Evolutionary conservation across 495 filamentous ascomycete species (phyloP), one percentile per base, ranked within the genome.

Genomic region (Astrocystis sublimbata): DNA sequence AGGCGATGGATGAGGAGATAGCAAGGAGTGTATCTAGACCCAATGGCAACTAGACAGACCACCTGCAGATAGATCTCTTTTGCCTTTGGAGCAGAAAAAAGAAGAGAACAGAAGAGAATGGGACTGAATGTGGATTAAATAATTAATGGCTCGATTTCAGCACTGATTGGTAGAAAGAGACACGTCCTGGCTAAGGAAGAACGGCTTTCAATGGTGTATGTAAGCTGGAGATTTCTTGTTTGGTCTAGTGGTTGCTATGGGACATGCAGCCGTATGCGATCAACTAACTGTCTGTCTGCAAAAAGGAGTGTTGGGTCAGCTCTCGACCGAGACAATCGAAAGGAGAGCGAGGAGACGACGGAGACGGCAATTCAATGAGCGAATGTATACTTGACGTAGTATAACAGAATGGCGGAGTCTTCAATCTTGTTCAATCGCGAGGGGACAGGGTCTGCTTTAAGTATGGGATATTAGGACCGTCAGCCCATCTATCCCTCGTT

Each of bases 381-480:
- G 46, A 49, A 23, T 49, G 17, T 23, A 47, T n/a, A 24, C 8
- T 12, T 3, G 4, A n/a, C 4, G 30, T 17, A 55, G 21, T 6
- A 36, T 40, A 17, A 55, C 19, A 42, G 26, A 36, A 55, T 36
- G 36, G 36, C 52, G 52, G 52, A 55, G 52, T 41, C 31, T 21
- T 21, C 23, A 36, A 13, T 23, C 15, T 55, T 15, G 35, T 42
- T 17, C 6, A 17, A 42, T 30, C n/a, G 21, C 6, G 28, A 31
- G 10, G 10, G 52, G 52, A 41, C 21, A n/a, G 52, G 52, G 36
- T 42, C 36, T 55, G 52, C 52, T 55, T 55, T 55, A 23, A 55
- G 42, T 54, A 54, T 40, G 51, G 33, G 51, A 54, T 38, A 54
- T 54, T 54, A 40, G 19, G 17, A 53, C 2, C n/a, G 19, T 55